Base-by-base conservation (phyloP, 176 grass and related monocot species). In the Canna indica region DNA sequence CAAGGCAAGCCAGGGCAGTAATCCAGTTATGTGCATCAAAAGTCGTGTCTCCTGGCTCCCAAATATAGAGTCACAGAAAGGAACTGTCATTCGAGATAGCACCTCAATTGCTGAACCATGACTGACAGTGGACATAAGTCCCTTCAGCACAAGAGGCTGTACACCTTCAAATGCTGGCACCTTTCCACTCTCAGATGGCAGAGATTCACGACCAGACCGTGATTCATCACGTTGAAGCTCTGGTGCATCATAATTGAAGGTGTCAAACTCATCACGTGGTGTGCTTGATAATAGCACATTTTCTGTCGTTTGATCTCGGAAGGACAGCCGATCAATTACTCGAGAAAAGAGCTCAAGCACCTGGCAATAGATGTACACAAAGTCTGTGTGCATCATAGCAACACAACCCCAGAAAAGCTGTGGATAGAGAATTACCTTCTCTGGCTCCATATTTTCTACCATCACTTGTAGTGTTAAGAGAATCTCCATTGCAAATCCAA, bases 381-480 rank as follows among this genome's bases (percentile, higher is more conserved):
- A 97, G 73, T 97, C 93, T 6, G 88, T 97, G 57, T 92, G 86
- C 93, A 97, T 90, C 82, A 97, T 85, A 0, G 88, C 93, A 59
- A 97, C 93, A 38, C 93, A 97, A 25, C 88, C 93, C 93, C 93
- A 92, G 72, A 97, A 97, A 69, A 97, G 93, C 84, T 97, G 88
- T 29, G 93, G 93, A 65, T 97, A 97, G 63, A 97, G 93, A 76
- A 97, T 97, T 59, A 97, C 86, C 79, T 97, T 97, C 74, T 90
- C 88, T 10, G 88, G 75, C 22, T 97, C 93, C 93, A 97, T 90
- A 56, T 92, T 97, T 59, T 97, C 86, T 45, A 97, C 88, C 93
- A 97, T 97, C n/a, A 92, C 93, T 79, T 97, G 86, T 3, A 97
- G 67, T 59, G 93, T 97, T 73, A 97, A 57, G 61, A 97, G 59